Evolutionary conservation across 2,329 filamentous ascomycete genomes (phyloP).

Genomic region (Didymella glomerata): DNA sequence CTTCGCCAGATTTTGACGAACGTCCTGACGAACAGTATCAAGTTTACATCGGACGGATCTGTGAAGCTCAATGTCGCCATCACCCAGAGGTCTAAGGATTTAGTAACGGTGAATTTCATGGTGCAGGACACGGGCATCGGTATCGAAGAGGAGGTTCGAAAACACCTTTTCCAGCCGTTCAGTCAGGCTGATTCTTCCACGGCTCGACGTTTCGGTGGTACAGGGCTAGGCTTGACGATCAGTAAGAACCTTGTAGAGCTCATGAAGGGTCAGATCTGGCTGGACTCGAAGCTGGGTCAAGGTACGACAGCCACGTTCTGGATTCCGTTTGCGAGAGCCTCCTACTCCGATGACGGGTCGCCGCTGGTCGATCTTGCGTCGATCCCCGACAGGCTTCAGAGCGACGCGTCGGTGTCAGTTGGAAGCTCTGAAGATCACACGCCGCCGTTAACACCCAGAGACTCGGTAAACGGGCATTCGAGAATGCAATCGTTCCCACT

Average conservation of each 20-base stretch:
- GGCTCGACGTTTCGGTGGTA: conserved; percentile 79
- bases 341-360: conserved; percentile 59
- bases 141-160: conserved; percentile 78
- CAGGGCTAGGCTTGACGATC: conserved; percentile 79
- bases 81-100: conserved; percentile 69
- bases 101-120: conserved; percentile 73
- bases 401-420: conserved; percentile 66
- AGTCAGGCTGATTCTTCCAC: conserved; percentile 84
- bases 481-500: conserved; percentile 37
- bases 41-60: conserved; percentile 51
- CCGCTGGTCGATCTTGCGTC: conserved; percentile 68
- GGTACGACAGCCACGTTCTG: conserved; percentile 80
- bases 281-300: conserved; percentile 71
- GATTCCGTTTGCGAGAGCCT: conserved; percentile 78
- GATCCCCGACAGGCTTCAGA: conserved; percentile 72
- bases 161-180: conserved; percentile 79
- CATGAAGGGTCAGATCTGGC: conserved; percentile 77
- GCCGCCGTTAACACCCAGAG: conserved; percentile 50
- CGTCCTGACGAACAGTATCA: conserved; percentile 66
- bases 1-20: conserved; percentile 86
- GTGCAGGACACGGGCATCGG: conserved; percentile 83
- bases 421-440: conserved; percentile 70
- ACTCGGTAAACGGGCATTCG: conserved; percentile 30
- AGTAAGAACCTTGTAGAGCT: conserved; percentile 79
- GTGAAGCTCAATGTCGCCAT: conserved; percentile 69